Evolutionary conservation across 2,329 filamentous ascomycete genomes (phyloP).

Genomic region (Alternaria ventricosa): DNA sequence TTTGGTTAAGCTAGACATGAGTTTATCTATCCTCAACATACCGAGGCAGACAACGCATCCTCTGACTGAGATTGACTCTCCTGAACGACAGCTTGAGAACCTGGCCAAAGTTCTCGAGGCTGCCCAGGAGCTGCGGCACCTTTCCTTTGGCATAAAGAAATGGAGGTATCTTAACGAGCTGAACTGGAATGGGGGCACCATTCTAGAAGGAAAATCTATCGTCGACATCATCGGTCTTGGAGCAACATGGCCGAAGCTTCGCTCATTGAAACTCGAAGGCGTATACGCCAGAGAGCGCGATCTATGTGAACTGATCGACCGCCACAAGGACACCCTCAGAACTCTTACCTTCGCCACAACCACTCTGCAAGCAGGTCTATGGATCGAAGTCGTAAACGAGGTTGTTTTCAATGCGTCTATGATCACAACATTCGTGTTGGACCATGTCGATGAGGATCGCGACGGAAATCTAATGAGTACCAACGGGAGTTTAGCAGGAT

Average conservation of each 20-base stretch:
- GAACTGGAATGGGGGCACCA: slow-evolving; percentile 9
- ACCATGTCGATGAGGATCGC: slow-evolving; percentile 28
- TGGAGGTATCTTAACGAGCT: slow-evolving; percentile 5
- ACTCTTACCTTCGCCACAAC: slow-evolving; percentile 20
- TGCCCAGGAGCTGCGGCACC: slow-evolving; percentile 24
- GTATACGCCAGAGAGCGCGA: slow-evolving; percentile 25
- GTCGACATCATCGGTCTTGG: slow-evolving; percentile 23
- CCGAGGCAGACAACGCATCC: not conserved
- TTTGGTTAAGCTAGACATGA: slow-evolving; percentile 26
- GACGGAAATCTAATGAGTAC: not conserved
- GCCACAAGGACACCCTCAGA: slow-evolving; percentile 28
- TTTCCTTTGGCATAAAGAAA: slow-evolving; percentile 22
- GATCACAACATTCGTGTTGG: slow-evolving; percentile 24
- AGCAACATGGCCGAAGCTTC: slow-evolving; percentile 31
- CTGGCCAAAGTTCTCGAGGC: slow-evolving; percentile 21
- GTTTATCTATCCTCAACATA: slow-evolving; percentile 9
- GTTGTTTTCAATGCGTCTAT: slow-evolving; percentile 24
- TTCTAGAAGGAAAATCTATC: not conserved
- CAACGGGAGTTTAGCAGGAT: slow-evolving; percentile 1
- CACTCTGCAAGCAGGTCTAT: slow-evolving; percentile 24
- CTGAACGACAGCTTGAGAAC: slow-evolving; percentile 15
- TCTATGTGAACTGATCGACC: slow-evolving; percentile 21
- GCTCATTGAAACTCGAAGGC: slow-evolving; percentile 27
- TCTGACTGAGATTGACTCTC: not conserved
- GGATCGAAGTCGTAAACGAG: slow-evolving; percentile 37